Conservation (phyloP, 257 asterid genomes). For the Salvia splendens region DNA sequence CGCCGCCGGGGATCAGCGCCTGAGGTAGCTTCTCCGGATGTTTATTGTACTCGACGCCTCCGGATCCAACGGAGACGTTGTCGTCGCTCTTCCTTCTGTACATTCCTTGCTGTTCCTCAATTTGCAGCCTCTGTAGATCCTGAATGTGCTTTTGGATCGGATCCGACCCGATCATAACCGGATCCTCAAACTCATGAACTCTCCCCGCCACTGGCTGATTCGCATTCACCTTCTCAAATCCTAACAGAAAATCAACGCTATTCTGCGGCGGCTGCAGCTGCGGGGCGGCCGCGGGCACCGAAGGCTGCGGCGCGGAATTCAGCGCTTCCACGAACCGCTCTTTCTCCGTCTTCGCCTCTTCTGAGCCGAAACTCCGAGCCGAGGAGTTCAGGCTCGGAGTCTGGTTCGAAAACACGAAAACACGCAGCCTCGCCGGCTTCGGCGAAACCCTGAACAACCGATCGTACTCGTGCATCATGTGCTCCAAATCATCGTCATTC, state of each 20-base stretch:
- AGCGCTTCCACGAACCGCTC: slow-evolving; percentile 87
- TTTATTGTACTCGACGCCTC: slow-evolving; percentile 65
- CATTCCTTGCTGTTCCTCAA: slow-evolving; percentile 68
- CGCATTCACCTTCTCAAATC: slow-evolving; percentile 48
- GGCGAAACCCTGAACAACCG: slow-evolving; percentile 64
- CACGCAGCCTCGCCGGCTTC: slow-evolving; percentile 71
- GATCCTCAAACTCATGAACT: slow-evolving; percentile 40
- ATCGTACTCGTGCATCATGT: slow-evolving; percentile 89
- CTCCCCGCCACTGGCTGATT: slow-evolving; percentile 35
- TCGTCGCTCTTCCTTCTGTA: slow-evolving; percentile 65
- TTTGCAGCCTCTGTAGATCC: slow-evolving; percentile 73
- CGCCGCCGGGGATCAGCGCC: slow-evolving; percentile 42
- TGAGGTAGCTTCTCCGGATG: slow-evolving; percentile 54
- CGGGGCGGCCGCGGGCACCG: slow-evolving; percentile 32
- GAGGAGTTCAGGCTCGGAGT: slow-evolving; percentile 42
- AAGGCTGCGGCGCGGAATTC: slow-evolving; percentile 63
- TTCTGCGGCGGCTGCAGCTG: slow-evolving; percentile 35
- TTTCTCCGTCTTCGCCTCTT: slow-evolving; percentile 67
- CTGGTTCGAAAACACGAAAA: slow-evolving; percentile 58
- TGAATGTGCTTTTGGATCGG: slow-evolving; percentile 90
- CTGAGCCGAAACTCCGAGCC: slow-evolving; percentile 64
- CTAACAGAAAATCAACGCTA: slow-evolving; percentile 66
- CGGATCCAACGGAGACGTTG: slow-evolving; percentile 35
- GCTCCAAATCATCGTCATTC: slow-evolving; percentile 90
- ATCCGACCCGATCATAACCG: slow-evolving; percentile 49